A percentile compares a stretch with the other conserved stretches of the same genome.
phyloP scores from a whole-genome alignment of 2,329 filamentous ascomycete species.

The Fusarium annulatum region DNA sequence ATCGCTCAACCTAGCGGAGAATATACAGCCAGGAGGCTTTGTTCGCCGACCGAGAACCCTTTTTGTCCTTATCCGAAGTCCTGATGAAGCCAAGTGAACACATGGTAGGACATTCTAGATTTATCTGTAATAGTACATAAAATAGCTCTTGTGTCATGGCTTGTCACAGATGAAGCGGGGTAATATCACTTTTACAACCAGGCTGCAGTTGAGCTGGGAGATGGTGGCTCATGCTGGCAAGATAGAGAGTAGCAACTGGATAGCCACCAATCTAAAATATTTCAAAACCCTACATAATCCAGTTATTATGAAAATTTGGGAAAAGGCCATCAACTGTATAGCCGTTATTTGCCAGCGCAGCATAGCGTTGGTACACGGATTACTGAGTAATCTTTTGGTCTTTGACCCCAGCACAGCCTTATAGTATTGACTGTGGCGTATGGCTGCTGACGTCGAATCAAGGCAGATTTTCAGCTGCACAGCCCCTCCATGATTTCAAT shows the following conservation, averaged over 20 bases:
- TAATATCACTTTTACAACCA: neutral
- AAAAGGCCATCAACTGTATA: fast-evolving
- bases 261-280: neutral
- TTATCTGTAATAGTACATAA: neutral
- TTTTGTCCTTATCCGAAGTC: neutral
- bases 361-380: fast-evolving
- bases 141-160: neutral
- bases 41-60: neutral
- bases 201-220: neutral
- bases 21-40: neutral
- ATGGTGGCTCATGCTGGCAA: neutral
- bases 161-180: neutral
- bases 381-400: neutral
- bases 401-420: neutral
- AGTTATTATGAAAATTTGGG: fast-evolving
- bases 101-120: neutral
- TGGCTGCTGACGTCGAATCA: neutral
- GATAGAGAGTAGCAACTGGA: neutral
- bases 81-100: neutral
- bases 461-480: neutral
- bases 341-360: fast-evolving
- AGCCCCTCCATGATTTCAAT: neutral
- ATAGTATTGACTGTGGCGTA: neutral
- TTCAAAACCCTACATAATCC: neutral
- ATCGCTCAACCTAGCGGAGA: neutral